Percentiles rank a stretch among this genome's conserved stretches.
phyloP scores from a whole-genome alignment of 2,329 filamentous ascomycete genomes.

The Penicillium sp. region DNA sequence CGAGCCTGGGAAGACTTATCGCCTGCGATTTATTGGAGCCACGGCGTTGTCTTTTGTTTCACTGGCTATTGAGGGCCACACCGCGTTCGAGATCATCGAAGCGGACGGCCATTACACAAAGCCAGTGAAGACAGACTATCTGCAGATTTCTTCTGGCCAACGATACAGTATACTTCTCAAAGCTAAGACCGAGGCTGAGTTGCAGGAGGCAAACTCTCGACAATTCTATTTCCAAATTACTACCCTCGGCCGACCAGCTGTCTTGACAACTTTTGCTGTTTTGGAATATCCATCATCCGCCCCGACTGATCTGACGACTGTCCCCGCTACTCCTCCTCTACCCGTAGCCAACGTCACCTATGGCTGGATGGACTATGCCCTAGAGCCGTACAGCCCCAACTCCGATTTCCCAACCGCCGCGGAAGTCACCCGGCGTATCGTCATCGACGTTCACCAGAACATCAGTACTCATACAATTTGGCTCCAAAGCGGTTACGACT shows the following conservation, averaged over 20 bases:
- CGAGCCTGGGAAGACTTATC: conserved; percentile 61
- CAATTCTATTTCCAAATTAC: conserved; percentile 45
- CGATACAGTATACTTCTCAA: conserved; percentile 61
- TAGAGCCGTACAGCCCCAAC: conserved; percentile 17
- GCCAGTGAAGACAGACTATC: conserved; percentile 40
- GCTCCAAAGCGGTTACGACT: conserved; percentile 47
- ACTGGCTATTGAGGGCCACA: conserved; percentile 59
- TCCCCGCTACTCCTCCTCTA: conserved; percentile 3
- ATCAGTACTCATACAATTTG: conserved; percentile 26
- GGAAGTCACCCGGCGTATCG: conserved; percentile 10
- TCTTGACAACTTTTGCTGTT: conserved; percentile 30
- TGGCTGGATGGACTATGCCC: conserved; percentile 24
- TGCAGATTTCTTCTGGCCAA: conserved; percentile 61
- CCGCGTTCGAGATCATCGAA: conserved; percentile 57
- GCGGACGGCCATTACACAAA: conserved; percentile 53
- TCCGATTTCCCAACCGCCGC: conserved; percentile 39
- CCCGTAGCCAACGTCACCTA: conserved; percentile 1
- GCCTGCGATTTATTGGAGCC: conserved; percentile 61
- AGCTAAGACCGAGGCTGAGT: conserved; percentile 46
- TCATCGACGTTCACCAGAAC: conserved; percentile 18
- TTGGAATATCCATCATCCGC: conserved; percentile 13
- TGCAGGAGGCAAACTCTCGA: conserved; percentile 14
- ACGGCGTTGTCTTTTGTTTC: conserved; percentile 57
- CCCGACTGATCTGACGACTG: background rate
- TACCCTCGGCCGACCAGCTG: conserved; percentile 25